phyloP scores from a whole-genome alignment of 202 grass and related monocot species.

The Zizania palustris region DNA sequence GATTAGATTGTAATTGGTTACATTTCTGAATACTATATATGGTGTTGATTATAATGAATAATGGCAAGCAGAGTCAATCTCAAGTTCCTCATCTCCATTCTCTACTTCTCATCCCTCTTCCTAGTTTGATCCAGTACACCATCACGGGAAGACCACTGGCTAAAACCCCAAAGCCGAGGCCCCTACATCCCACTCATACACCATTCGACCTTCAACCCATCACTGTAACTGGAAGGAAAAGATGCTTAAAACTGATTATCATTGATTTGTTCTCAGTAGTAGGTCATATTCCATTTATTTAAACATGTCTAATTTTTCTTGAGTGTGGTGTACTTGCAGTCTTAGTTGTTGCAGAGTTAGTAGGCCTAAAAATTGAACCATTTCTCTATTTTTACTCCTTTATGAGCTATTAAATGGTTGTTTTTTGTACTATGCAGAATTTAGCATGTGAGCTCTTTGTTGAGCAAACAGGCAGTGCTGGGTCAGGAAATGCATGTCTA shows the following conservation, averaged over 20 bases:
- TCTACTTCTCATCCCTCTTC: too few relatives aligned
- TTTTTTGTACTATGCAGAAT: slow-evolving; percentile 51
- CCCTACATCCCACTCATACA: too few relatives aligned
- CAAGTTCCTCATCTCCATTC: too few relatives aligned
- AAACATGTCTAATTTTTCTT: slow-evolving; percentile 4
- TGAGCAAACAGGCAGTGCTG: slow-evolving; percentile 46
- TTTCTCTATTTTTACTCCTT: slow-evolving; percentile 33
- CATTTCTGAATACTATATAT: too few relatives aligned
- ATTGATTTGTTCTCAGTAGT: background rate
- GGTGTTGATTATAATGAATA: too few relatives aligned
- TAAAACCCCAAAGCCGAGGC: too few relatives aligned
- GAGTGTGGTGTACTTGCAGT: slow-evolving; percentile 1
- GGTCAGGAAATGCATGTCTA: slow-evolving; percentile 46
- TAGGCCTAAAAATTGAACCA: slow-evolving; percentile 7
- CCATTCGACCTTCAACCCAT: too few relatives aligned
- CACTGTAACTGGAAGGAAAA: background rate
- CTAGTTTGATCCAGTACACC: too few relatives aligned
- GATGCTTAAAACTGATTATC: slow-evolving; percentile 13
- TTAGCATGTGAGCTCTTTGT: slow-evolving; percentile 58
- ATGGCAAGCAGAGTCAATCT: too few relatives aligned
- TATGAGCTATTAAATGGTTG: slow-evolving; percentile 24
- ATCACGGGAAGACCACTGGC: too few relatives aligned
- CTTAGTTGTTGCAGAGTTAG: slow-evolving; percentile 22
- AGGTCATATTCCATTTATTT: background rate
- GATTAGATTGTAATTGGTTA: too few relatives aligned